These are phyloP conservation scores for Polyplosphaeria fusca DNA, from an alignment of 495 filamentous ascomycete species.

Conservation along the genomic window DNA sequence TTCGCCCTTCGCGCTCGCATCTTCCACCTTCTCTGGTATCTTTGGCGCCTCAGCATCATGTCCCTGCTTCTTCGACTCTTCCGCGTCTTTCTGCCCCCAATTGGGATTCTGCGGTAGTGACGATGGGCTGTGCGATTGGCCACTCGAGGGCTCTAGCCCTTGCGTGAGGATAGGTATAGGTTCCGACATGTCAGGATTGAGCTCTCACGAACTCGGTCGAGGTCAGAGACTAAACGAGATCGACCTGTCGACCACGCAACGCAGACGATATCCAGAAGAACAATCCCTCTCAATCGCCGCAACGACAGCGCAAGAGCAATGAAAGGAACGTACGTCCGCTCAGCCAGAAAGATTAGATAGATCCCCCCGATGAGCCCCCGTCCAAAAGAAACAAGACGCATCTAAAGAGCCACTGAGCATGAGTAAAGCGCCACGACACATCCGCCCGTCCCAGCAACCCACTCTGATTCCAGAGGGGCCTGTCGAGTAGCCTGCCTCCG, in stretches of 20 bases:
- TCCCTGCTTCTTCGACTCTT: conserved; percentile 14
- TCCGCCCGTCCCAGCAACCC: neutral
- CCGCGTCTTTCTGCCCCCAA: conserved; percentile 1
- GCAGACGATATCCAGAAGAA: too few species aligned
- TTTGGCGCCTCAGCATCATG: conserved; percentile 39
- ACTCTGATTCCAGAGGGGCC: neutral
- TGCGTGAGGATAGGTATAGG: conserved; percentile 18
- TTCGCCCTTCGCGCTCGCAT: conserved; percentile 24
- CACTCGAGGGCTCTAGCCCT: conserved; percentile 24
- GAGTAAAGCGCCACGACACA: neutral
- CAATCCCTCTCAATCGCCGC: too few species aligned
- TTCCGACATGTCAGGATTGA: too few species aligned
- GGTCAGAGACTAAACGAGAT: too few species aligned
- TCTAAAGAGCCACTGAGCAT: neutral
- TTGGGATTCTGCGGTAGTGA: neutral
- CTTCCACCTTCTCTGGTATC: conserved; percentile 36
- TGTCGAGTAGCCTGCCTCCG: neutral
- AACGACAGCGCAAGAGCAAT: too few species aligned
- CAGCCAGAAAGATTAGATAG: too few species aligned
- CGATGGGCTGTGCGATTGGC: conserved; percentile 15
- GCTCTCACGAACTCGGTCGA: too few species aligned
- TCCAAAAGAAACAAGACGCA: neutral
- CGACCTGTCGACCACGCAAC: too few species aligned
- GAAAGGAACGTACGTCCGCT: too few species aligned
- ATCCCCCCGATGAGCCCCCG: too few species aligned